Percentiles rank a stretch among this genome's conserved stretches.
These are phyloP conservation scores for Craspedostauros australis DNA, from an alignment of 108 stramenopile genomes.

Conservation along the genomic window DNA sequence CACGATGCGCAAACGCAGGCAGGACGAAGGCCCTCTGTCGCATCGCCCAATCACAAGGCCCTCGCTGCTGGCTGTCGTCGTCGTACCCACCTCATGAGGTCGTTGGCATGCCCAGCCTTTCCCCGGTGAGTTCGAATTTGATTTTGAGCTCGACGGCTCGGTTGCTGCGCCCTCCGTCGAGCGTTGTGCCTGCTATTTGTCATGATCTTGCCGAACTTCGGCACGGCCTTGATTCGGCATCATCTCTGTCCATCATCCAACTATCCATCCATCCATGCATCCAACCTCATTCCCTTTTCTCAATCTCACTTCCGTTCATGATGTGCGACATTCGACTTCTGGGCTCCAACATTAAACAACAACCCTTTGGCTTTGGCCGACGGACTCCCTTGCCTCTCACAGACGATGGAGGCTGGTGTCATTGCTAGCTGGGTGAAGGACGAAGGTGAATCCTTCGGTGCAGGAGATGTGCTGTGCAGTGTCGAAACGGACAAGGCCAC, in stretches of 20 bases:
- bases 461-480: conserved; percentile 90
- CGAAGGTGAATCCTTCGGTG: conserved; percentile 78
- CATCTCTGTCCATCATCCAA: neutral
- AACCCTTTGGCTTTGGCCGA: neutral
- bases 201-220: neutral
- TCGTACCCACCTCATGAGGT: conserved; percentile 79
- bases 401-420: conserved; percentile 91
- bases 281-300: neutral
- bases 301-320: neutral
- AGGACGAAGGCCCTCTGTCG: neutral
- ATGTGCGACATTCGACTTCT: neutral
- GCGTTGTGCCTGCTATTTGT: neutral
- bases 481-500: conserved; percentile 99
- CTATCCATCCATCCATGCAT: neutral
- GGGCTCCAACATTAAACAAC: neutral
- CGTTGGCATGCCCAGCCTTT: conserved; percentile 92
- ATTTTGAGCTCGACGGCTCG: no score
- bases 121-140: conserved; percentile 58
- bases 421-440: conserved; percentile 79
- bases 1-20: no score
- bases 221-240: neutral
- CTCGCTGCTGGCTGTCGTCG: conserved; percentile 35
- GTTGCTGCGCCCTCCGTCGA: no score
- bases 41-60: neutral
- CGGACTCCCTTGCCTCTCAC: conserved; percentile 9